Evolutionary conservation across 2,329 filamentous ascomycete species (phyloP).

Genomic region (Fusarium sp.): DNA sequence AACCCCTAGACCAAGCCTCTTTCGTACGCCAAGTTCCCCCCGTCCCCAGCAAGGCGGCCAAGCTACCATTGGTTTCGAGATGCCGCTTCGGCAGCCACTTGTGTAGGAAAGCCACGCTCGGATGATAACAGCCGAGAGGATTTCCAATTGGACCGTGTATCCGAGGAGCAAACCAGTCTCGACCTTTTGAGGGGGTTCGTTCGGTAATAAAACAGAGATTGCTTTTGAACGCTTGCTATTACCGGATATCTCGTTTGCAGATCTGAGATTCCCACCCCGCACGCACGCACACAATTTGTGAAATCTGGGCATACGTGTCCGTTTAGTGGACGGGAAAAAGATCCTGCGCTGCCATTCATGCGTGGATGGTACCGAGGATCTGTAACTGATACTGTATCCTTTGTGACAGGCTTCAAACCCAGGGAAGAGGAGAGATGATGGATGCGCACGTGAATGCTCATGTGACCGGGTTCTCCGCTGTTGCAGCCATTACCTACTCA

Average conservation of each 20-base stretch:
- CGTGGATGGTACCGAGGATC: background rate
- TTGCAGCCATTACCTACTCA: background rate
- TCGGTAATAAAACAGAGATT: background rate
- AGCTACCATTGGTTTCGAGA: no score
- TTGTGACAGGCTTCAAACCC: background rate
- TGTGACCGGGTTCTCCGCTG: background rate
- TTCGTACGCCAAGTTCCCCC: background rate
- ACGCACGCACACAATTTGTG: background rate
- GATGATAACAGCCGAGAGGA: conserved; percentile 6
- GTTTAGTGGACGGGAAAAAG: background rate
- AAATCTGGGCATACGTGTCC: background rate
- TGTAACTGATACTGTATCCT: background rate
- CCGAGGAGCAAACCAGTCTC: background rate
- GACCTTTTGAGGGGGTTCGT: background rate
- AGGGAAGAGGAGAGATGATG: background rate
- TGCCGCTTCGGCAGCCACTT: conserved; percentile 12
- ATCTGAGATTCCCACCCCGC: conserved; percentile 21
- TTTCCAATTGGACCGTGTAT: background rate
- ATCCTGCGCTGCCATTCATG: background rate
- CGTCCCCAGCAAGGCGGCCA: no score
- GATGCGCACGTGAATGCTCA: background rate
- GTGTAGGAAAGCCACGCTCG: conserved; percentile 8
- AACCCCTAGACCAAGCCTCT: conserved; percentile 22
- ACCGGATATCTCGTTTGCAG: conserved; percentile 23
- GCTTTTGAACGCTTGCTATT: background rate